Evolutionary conservation across 73 alveolate species (phyloP).

Genomic region (Urostyla sp.): DNA sequence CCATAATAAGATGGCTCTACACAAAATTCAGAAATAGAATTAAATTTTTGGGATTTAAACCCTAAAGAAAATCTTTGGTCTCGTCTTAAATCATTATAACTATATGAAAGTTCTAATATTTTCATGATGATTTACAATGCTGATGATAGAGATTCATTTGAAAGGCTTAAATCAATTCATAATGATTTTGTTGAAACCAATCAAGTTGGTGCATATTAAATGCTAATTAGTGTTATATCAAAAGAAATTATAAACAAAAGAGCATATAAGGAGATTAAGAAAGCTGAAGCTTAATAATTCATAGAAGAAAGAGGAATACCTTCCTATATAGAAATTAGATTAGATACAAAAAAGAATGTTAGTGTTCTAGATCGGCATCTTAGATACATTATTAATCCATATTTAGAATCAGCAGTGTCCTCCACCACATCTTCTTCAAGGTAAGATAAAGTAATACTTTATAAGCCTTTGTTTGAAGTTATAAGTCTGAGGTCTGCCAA

Average conservation of each 20-base stretch:
- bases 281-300: slow-evolving; percentile 15
- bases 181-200: slow-evolving; percentile 11
- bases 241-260: background rate
- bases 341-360: slow-evolving; percentile 6
- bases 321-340: slow-evolving; percentile 11
- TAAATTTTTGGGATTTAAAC: slow-evolving; percentile 28
- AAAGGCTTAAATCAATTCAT: background rate
- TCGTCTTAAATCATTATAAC: slow-evolving; percentile 4
- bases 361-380: slow-evolving; percentile 16
- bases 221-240: background rate
- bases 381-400: slow-evolving; percentile 23
- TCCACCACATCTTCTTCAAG: slow-evolving; percentile 9
- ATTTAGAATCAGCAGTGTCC: too few species aligned
- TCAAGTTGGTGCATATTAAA: slow-evolving; percentile 34
- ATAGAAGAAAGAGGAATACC: slow-evolving; percentile 12
- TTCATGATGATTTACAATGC: slow-evolving; percentile 26
- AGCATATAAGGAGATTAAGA: slow-evolving; percentile 1
- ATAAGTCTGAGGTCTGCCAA: background rate
- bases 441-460: slow-evolving; percentile 6
- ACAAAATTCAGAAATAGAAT: slow-evolving; percentile 1
- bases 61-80: slow-evolving; percentile 47
- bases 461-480: slow-evolving; percentile 17
- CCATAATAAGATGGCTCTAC: background rate
- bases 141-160: slow-evolving; percentile 36
- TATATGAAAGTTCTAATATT: slow-evolving; percentile 11